Percentiles rank a stretch among this genome's conserved stretches.
Conservation (phyloP, 2,329 filamentous ascomycete genomes). For the Alternaria rosae region DNA sequence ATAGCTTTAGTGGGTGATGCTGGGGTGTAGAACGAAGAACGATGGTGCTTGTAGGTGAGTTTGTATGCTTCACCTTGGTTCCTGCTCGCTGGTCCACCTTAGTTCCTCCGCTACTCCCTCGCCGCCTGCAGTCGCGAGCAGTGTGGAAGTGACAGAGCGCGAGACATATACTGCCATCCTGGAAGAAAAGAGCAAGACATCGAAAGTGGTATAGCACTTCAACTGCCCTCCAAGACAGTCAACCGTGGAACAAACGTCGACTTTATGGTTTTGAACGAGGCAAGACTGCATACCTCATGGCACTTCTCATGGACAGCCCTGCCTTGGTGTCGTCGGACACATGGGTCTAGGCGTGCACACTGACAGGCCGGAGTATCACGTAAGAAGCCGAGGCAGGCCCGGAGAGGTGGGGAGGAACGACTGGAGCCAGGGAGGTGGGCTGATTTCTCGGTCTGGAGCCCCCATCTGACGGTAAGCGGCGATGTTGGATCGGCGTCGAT, state of each 20-base stretch:
- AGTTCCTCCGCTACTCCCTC: neutral
- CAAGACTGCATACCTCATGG: neutral
- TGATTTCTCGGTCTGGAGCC: neutral
- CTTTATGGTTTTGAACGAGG: neutral
- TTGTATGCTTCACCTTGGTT: neutral
- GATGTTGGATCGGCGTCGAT: neutral
- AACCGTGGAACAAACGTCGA: neutral
- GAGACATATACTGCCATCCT: neutral
- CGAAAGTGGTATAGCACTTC: neutral
- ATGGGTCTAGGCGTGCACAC: neutral
- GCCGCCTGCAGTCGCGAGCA: neutral
- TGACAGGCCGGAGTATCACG: slow-evolving; percentile 1
- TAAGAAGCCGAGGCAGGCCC: slow-evolving; percentile 8
- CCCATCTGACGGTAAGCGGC: slow-evolving; percentile 2
- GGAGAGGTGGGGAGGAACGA: neutral
- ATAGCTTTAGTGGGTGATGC: neutral
- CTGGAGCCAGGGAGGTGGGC: neutral
- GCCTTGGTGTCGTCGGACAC: neutral
- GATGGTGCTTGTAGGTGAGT: neutral
- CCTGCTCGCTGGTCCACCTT: neutral
- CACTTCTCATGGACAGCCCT: neutral
- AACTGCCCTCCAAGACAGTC: neutral
- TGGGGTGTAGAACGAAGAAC: neutral
- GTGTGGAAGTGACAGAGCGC: neutral
- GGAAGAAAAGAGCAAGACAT: neutral